Evolutionary conservation across 371 early-diverging fungal species (phyloP).

Genomic region (Rhizopus arrhizus): DNA sequence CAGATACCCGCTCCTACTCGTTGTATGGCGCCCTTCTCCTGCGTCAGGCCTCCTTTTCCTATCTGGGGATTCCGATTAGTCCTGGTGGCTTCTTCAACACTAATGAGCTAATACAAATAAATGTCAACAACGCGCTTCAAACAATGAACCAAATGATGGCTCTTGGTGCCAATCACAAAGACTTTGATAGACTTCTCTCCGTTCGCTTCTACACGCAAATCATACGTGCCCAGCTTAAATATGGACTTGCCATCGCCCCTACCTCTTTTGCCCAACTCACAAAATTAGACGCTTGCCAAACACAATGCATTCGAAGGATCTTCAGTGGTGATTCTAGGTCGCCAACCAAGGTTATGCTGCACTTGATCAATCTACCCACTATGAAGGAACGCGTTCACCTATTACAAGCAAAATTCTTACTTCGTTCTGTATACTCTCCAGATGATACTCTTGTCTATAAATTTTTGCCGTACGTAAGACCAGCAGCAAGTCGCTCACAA

Average conservation of each 20-base stretch:
- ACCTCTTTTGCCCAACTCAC: neutral
- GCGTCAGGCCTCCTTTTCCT: neutral
- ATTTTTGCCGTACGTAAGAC: neutral
- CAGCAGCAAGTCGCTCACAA: neutral
- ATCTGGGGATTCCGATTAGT: slow-evolving; percentile 2
- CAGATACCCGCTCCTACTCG: neutral
- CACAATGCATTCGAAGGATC: slow-evolving; percentile 2
- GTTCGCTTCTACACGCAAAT: slow-evolving; percentile 7
- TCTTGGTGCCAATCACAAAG: slow-evolving; percentile 4
- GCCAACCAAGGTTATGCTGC: slow-evolving; percentile 12
- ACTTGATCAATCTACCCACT: slow-evolving; percentile 10
- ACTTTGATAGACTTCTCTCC: slow-evolving; percentile 33
- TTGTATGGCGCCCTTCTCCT: neutral
- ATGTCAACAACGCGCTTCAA: neutral
- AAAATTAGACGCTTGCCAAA: slow-evolving; percentile 6
- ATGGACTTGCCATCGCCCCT: slow-evolving; percentile 12
- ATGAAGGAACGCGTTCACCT: neutral
- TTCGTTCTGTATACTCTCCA: neutral
- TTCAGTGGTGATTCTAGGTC: neutral
- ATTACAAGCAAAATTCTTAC: slow-evolving; percentile 13
- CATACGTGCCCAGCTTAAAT: slow-evolving; percentile 17
- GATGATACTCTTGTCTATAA: slow-evolving; percentile 7
- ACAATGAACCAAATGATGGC: neutral
- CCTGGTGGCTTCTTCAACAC: neutral
- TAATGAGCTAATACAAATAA: neutral